Conservation (phyloP, 345 rosid species). For the Microcos paniculata region DNA sequence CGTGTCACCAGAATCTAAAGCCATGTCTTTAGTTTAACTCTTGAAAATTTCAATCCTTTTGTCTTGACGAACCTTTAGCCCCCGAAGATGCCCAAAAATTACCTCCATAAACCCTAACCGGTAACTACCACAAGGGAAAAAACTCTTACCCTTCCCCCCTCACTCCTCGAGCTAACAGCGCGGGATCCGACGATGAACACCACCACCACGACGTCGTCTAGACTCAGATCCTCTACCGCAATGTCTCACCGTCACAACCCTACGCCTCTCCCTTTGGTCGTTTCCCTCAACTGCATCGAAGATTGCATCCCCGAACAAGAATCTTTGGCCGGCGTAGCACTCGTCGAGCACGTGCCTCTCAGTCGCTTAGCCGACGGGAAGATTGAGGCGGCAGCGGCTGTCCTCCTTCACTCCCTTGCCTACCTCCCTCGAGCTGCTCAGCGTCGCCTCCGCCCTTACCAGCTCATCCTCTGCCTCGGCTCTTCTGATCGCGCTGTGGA, state of each 20-base stretch:
- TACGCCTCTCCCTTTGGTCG: slow-evolving; percentile 58
- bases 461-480: slow-evolving; percentile 93
- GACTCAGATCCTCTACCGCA: slow-evolving; percentile 48
- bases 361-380: slow-evolving; percentile 82
- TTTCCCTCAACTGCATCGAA: slow-evolving; percentile 89
- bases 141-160: neutral
- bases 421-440: slow-evolving; percentile 99
- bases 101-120: slow-evolving; percentile 38
- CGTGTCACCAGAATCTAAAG: slow-evolving; percentile 3
- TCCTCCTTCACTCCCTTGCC: slow-evolving; percentile 88
- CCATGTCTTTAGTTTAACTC: neutral
- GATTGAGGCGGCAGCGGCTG: slow-evolving; percentile 90
- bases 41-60: neutral
- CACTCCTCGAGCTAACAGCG: neutral
- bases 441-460: slow-evolving; percentile 93
- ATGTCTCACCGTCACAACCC: slow-evolving; percentile 52
- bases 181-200: slow-evolving; percentile 19
- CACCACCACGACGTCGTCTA: neutral
- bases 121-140: slow-evolving; percentile 7
- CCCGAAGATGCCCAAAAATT: slow-evolving; percentile 26
- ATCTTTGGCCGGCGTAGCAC: slow-evolving; percentile 76
- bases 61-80: neutral
- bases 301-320: slow-evolving; percentile 81
- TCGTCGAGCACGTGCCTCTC: slow-evolving; percentile 90
- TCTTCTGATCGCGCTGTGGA: slow-evolving; percentile 91